phyloP scores from a whole-genome alignment of 2,329 filamentous ascomycete genomes.

The Trichoderma koningiopsis region DNA sequence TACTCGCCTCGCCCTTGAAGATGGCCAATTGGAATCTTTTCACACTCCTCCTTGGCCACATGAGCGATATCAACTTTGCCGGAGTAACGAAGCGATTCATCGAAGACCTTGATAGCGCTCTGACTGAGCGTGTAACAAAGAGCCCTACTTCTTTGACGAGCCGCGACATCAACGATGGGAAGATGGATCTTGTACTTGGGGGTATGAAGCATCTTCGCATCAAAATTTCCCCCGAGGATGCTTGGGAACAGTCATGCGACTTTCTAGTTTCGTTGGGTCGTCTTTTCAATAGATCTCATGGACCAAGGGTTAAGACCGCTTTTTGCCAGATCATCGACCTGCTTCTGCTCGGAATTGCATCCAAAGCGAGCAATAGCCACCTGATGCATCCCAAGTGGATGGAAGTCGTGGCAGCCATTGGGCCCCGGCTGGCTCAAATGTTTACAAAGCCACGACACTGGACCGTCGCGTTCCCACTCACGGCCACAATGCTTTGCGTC shows the following conservation, averaged over 20 bases:
- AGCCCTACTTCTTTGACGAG: conserved; percentile 59
- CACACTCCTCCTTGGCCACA: conserved; percentile 87
- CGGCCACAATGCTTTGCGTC: conserved; percentile 82
- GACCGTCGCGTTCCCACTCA: conserved; percentile 83
- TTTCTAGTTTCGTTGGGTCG: conserved; percentile 81
- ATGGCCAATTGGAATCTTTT: conserved; percentile 97
- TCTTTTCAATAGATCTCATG: conserved; percentile 82
- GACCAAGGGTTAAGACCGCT: conserved; percentile 85
- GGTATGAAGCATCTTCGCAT: conserved; percentile 90
- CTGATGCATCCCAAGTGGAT: conserved; percentile 83
- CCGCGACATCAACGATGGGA: conserved; percentile 70
- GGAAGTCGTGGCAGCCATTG: conserved; percentile 77
- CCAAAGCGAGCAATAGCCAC: conserved; percentile 73
- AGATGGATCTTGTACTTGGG: conserved; percentile 81
- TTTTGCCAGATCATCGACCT: conserved; percentile 92
- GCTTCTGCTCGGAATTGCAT: conserved; percentile 82
- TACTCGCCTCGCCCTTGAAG: conserved; percentile 76
- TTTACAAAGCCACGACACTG: conserved; percentile 91
- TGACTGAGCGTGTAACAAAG: conserved; percentile 75
- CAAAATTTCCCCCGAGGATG: conserved; percentile 69
- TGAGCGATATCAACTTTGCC: conserved; percentile 90
- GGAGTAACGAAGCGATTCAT: conserved; percentile 83
- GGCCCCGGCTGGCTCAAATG: conserved; percentile 79
- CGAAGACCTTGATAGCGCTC: conserved; percentile 73
- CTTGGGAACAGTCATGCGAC: conserved; percentile 85